phyloP scores from a whole-genome alignment of 495 filamentous ascomycete genomes.

The Podospora sp. region DNA sequence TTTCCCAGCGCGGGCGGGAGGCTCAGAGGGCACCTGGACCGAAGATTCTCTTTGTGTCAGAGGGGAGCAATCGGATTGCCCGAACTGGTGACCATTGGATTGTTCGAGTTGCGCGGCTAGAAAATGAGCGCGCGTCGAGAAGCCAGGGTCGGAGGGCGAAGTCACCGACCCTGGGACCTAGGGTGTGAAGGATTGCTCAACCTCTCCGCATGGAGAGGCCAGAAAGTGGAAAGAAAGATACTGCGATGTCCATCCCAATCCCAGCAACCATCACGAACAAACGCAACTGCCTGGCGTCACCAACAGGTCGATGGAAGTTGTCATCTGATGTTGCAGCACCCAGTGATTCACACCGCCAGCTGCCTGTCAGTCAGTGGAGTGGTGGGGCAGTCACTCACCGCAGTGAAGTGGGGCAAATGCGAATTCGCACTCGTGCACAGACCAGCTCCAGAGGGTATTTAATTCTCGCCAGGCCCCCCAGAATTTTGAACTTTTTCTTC shows the following conservation, averaged over 20 bases:
- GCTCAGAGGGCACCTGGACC: neutral
- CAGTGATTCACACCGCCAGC: neutral
- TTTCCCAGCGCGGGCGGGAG: no score
- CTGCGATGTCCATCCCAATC: no score
- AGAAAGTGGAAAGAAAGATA: no score
- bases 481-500: slow-evolving; percentile 13
- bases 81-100: neutral
- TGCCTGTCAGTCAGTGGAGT: neutral
- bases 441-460: slow-evolving; percentile 18
- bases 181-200: neutral
- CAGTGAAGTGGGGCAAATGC: neutral
- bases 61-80: neutral
- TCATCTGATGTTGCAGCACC: no score
- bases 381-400: slow-evolving; percentile 3
- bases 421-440: slow-evolving; percentile 23
- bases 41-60: neutral
- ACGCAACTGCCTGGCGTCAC: no score
- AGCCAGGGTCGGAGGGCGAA: neutral
- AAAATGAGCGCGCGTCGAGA: neutral
- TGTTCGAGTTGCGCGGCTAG: neutral
- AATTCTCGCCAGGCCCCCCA: neutral
- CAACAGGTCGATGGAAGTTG: no score
- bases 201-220: no score
- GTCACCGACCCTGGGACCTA: neutral
- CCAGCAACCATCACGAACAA: no score